A percentile compares a stretch with the other conserved stretches of the same genome.
Evolutionary conservation across 2,329 filamentous ascomycete genomes (phyloP).

Genomic region (Sordariomycetes sp.): DNA sequence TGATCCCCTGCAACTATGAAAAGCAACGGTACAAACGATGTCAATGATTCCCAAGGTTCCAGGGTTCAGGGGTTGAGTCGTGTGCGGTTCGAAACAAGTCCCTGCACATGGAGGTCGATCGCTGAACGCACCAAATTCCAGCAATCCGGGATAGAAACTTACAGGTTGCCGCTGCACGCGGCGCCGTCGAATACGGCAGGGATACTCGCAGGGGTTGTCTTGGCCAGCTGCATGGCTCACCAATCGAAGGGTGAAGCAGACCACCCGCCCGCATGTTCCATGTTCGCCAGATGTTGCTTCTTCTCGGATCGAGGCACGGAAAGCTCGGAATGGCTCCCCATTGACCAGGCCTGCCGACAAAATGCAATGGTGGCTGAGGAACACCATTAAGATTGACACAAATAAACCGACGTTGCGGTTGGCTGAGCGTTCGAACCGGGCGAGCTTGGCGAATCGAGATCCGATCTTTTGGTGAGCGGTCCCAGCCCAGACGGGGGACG

Average conservation of each 20-base stretch:
- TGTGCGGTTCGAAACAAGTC: not conserved
- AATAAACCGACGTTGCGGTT: not conserved
- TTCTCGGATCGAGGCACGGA: not conserved
- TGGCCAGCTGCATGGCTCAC: not conserved
- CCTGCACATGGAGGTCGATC: not conserved
- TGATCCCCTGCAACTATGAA: not conserved
- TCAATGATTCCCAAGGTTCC: not conserved
- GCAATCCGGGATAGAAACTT: not conserved
- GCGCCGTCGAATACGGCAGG: not conserved
- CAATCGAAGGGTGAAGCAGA: not conserved
- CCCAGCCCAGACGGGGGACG: no score
- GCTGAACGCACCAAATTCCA: not conserved
- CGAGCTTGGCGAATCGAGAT: not conserved
- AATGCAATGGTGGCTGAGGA: not conserved
- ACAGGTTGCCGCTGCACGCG: not conserved
- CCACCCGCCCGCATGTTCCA: not conserved
- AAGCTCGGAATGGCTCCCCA: not conserved
- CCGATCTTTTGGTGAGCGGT: not conserved
- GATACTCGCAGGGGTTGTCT: not conserved
- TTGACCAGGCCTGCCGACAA: not conserved
- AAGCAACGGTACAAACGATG: not conserved
- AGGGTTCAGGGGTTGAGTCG: not conserved
- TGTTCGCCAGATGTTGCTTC: not conserved
- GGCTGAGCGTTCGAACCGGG: not conserved
- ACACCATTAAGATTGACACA: not conserved